These are phyloP conservation scores for Rhododendron henanense DNA, from an alignment of 148 eudicot genomes.

Conservation along the genomic window DNA sequence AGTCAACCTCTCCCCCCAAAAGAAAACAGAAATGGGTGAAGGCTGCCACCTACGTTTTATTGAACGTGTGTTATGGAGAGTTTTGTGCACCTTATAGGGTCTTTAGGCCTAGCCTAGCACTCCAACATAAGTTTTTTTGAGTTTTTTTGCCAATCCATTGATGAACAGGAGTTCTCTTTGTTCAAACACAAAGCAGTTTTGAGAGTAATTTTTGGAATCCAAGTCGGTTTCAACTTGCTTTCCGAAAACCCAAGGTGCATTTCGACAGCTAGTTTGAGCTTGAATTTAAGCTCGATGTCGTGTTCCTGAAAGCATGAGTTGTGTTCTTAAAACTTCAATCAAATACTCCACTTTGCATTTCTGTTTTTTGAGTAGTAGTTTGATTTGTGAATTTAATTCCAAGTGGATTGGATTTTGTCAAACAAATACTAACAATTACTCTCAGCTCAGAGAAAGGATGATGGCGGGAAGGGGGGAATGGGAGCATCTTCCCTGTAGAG, in stretches of 20 bases:
- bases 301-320: neutral
- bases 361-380: neutral
- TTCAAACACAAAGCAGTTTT: neutral
- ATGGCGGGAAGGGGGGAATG: neutral
- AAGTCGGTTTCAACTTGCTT: neutral
- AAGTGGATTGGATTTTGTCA: neutral
- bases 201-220: neutral
- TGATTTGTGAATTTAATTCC: neutral
- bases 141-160: neutral
- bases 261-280: neutral
- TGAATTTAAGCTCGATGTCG: neutral
- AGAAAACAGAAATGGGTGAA: neutral
- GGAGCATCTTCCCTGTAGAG: too few species aligned
- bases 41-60: neutral
- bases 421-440: neutral
- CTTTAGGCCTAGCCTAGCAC: neutral
- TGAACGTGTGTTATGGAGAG: neutral
- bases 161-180: neutral
- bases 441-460: neutral
- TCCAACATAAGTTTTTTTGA: neutral
- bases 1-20: neutral
- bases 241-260: neutral
- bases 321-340: neutral
- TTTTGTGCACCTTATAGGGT: neutral
- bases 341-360: neutral